Base-by-base conservation (phyloP, 768 basidiomycete genomes). In the Lentinula detonsa region DNA sequence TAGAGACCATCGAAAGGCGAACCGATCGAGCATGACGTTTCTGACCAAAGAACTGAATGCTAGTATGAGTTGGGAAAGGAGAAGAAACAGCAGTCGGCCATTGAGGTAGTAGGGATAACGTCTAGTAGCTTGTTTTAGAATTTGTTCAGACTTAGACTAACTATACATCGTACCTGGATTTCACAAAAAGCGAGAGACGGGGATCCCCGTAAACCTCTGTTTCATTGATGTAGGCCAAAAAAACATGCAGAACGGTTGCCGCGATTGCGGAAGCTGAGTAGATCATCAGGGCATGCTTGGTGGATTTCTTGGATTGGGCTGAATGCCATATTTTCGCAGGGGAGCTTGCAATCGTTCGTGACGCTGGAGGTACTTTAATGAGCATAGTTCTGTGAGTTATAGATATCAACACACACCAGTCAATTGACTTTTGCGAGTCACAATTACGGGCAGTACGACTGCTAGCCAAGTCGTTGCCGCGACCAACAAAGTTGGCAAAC, bases 51-150 rank as follows among this genome's bases (percentile, higher is more conserved):
- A 90, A 2, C 75, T 73, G 6, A 73, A 46, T 0, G 83, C 82
- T 8, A 80, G 66, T 45, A 73, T 72, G 2, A 77, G 9, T 67
- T 91, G 89, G 0, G 83, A 78, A 51, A 82, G 64, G 28, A 83
- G 57, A 16, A 90, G 69, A 67, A 88, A 88, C 7, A 91, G 63
- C 5, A 89, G 72, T 16, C 83, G 82, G 1, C 87, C 88, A 57
- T 90, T 90, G 21, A 91, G 75, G 66, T 90, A 86, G 64, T 84
- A 82, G 0, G 88, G 88, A 62, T 91, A 87, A 71, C 87, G 90
- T 67, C 88, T 90, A 63, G 13, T 60, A 46, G 33, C 60, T 61
- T 40, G 23, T 37, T 59, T 42, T 21, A 61, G 35, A 45, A 49
- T 51, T 28, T 28, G 37, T 15, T 33, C 8, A 16, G 18, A 56